These are phyloP conservation scores for Limonium bicolor DNA, from an alignment of 148 eudicot genomes.

Conservation along the genomic window DNA sequence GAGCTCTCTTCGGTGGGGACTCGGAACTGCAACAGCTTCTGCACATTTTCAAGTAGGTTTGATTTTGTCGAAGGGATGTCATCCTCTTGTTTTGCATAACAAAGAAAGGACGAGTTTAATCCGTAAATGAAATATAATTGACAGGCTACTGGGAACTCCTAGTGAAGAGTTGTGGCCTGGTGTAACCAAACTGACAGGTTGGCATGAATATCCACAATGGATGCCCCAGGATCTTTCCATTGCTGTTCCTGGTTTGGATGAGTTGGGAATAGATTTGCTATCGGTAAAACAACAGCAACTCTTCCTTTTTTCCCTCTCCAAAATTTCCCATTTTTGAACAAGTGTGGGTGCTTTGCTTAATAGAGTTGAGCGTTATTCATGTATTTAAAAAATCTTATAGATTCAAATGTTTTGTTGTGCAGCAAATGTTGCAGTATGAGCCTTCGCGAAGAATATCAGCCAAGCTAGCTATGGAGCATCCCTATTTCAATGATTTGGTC, in stretches of 20 bases:
- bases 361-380: not conserved
- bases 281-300: too few relatives aligned
- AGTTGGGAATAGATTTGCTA: conserved; percentile 43
- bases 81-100: too few relatives aligned
- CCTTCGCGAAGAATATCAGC: conserved; percentile 73
- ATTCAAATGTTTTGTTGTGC: conserved; percentile 6
- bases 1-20: conserved; percentile 64
- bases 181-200: conserved; percentile 65
- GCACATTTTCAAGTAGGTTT: conserved; percentile 73
- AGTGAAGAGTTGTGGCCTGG: conserved; percentile 85
- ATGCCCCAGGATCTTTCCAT: conserved; percentile 43
- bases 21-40: conserved; percentile 91
- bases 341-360: not conserved
- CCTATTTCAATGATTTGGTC: conserved; percentile 54
- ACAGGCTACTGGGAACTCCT: conserved; percentile 75
- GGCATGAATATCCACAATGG: conserved; percentile 96
- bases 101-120: too few relatives aligned
- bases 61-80: too few relatives aligned
- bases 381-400: not conserved
- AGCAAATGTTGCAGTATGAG: conserved; percentile 76
- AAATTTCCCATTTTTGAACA: not conserved
- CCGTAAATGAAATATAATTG: not conserved
- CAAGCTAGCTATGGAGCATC: conserved; percentile 89
- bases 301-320: not conserved
- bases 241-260: conserved; percentile 52